Evolutionary conservation across 768 basidiomycete genomes (phyloP).

Genomic region (Myochromella boudieri): DNA sequence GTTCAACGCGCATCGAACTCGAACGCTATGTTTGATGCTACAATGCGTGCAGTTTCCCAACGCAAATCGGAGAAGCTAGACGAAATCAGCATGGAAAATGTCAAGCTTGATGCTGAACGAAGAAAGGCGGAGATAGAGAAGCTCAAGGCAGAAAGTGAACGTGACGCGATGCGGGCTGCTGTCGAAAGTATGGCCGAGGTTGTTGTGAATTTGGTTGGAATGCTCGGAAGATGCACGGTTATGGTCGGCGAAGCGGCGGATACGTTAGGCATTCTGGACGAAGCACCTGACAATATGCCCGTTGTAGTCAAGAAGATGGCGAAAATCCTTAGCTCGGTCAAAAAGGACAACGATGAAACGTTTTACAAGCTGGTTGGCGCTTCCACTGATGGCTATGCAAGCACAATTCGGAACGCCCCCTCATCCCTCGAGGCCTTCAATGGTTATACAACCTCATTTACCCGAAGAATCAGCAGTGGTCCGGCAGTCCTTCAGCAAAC

Average conservation of each 20-base stretch:
- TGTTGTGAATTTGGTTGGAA: constrained; percentile 71
- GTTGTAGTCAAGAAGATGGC: constrained; percentile 46
- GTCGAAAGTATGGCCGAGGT: constrained; percentile 65
- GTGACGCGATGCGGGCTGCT: constrained; percentile 61
- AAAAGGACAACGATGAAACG: constrained; percentile 67
- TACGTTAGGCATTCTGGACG: constrained; percentile 29
- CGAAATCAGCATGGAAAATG: constrained; percentile 63
- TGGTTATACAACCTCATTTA: constrained; percentile 49
- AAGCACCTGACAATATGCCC: constrained; percentile 29
- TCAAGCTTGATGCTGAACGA: constrained; percentile 68
- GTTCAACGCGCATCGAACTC: constrained; percentile 74
- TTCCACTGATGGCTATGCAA: constrained; percentile 59
- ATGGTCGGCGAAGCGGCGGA: constrained; percentile 61
- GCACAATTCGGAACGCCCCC: constrained; percentile 28
- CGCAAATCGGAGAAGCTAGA: constrained; percentile 78
- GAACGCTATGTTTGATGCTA: constrained; percentile 80
- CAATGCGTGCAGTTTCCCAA: constrained; percentile 80
- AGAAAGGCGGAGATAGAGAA: constrained; percentile 72
- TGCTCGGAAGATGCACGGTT: constrained; percentile 78
- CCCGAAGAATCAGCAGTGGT: constrained; percentile 49
- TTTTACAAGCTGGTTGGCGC: constrained; percentile 70
- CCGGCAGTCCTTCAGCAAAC: constrained; percentile 41
- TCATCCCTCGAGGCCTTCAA: constrained; percentile 48
- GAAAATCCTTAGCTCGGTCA: constrained; percentile 48
- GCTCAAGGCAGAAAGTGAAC: constrained; percentile 62